A percentile compares a stretch with the other conserved stretches of the same genome.
phyloP scores from a whole-genome alignment of 179 eudicot genomes.

The Heliamphora pulchella region DNA sequence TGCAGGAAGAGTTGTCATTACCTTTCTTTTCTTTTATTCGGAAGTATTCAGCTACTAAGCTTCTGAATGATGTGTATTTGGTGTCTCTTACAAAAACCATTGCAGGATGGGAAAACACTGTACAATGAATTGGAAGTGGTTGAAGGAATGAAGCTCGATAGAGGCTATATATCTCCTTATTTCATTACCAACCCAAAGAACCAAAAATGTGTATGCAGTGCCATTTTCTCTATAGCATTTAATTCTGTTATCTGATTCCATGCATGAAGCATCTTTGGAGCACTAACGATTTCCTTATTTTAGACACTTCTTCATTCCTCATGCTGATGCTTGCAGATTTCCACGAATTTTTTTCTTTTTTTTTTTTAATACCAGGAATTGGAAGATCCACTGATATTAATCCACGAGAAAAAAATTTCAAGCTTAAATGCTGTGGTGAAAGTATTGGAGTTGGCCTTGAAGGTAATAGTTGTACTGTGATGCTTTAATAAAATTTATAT shows the following conservation, averaged over 20 bases:
- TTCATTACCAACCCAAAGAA: constrained; percentile 62
- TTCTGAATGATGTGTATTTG: background rate
- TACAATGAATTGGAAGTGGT: constrained; percentile 81
- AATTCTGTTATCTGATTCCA: background rate
- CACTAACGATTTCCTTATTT: background rate
- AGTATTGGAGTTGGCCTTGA: constrained; percentile 35
- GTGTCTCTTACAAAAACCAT: constrained; percentile 1
- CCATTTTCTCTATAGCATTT: background rate
- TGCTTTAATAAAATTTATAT: background rate
- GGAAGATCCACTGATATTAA: constrained; percentile 38
- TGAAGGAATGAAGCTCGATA: constrained; percentile 86
- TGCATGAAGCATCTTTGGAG: background rate
- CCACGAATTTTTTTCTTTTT: background rate
- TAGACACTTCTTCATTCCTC: background rate
- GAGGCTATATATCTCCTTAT: constrained; percentile 87
- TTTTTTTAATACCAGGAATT: constrained; percentile 26
- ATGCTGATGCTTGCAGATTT: background rate
- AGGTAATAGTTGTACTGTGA: constrained; percentile 24
- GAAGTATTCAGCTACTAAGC: background rate
- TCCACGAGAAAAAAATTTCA: constrained; percentile 38
- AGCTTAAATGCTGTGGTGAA: constrained; percentile 36
- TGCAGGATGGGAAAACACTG: constrained; percentile 80
- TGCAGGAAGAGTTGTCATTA: background rate
- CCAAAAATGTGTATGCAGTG: constrained; percentile 68
- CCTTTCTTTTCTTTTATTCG: background rate